Conservation (phyloP, 1,284 basidiomycete genomes). For the Kwoniella shivajii region DNA sequence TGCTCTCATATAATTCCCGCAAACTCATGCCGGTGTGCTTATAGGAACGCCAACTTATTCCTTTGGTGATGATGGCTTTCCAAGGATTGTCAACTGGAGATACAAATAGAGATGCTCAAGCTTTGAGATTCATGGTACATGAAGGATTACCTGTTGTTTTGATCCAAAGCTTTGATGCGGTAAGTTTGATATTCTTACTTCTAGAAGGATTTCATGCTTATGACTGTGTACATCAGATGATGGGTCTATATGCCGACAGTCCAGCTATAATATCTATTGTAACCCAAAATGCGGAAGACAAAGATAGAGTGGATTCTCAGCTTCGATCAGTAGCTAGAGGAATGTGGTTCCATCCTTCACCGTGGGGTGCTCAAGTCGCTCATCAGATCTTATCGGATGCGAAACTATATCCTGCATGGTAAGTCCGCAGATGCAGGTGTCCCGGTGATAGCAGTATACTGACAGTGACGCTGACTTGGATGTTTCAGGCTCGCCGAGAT, state of each 20-base stretch:
- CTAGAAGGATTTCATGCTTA: not conserved
- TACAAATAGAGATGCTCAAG: slow-evolving; percentile 48
- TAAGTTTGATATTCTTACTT: slow-evolving; percentile 20
- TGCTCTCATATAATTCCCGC: not conserved
- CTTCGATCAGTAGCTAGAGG: slow-evolving; percentile 42
- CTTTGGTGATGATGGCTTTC: slow-evolving; percentile 49
- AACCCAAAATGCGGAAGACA: slow-evolving; percentile 37
- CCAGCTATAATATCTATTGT: slow-evolving; percentile 51
- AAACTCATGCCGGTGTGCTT: not conserved
- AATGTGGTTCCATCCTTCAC: slow-evolving; percentile 48
- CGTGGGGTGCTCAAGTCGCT: slow-evolving; percentile 51
- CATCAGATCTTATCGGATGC: slow-evolving; percentile 45
- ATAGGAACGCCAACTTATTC: slow-evolving; percentile 45
- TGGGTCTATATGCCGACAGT: slow-evolving; percentile 52
- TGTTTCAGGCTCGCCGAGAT: slow-evolving; percentile 80
- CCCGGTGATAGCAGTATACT: not conserved
- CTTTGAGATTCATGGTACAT: slow-evolving; percentile 51
- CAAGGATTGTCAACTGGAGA: slow-evolving; percentile 52
- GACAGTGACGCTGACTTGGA: not conserved
- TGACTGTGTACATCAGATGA: slow-evolving; percentile 32
- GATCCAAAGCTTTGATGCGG: slow-evolving; percentile 52
- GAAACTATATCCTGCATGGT: slow-evolving; percentile 65
- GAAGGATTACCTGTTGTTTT: slow-evolving; percentile 51
- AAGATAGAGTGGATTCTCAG: slow-evolving; percentile 47
- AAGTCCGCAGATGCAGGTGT: slow-evolving; percentile 43